Base-by-base conservation (phyloP, 805 yeast species). In the Hanseniaspora jakobsenii region DNA sequence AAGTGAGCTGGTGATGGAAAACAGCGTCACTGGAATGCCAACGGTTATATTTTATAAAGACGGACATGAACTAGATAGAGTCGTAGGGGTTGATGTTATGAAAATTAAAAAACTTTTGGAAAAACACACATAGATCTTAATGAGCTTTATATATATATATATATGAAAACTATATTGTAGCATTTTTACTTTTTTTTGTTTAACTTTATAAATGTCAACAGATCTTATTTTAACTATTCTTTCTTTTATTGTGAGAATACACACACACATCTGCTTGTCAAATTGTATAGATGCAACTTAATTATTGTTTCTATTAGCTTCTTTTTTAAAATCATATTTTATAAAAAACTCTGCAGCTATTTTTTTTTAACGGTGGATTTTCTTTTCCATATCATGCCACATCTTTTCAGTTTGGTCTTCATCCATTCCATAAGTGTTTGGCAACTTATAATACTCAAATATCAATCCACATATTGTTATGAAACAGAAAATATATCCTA, bases 41-140 rank as follows among this genome's bases (percentile, higher is more conserved):
- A 76, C 82, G 47, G 61, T 77, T 53, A 66, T 85, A 51, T 75
- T 83, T 65, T 78, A 81, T 77, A 87, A 83, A 73, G 70, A 71
- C 52, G 96, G 96, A 58, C 66, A 79, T 67, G 75, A 75, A 56
- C 76, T 85, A 52, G 75, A 76, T 61, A 80, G 74, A 63, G 81
- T 87, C 47, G 75, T 82, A 53, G 96, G 96, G 66, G 53, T 57
- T 71, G 38, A 65, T 70, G 62, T 71, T 70, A 56, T 75, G 70
- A 52, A 22, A 26, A 28, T 44, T 31, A 28, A 32, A 19, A 34
- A 29, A 24, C 21, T 29, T 13, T 23, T 37, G 26, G 42, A 32
- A 13, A 32, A 13, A 2, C 9, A 32, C 22, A 13, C 21, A n/a
- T n/a, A n/a, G n/a, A n/a, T n/a, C n/a, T n/a, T n/a, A n/a, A n/a